These are phyloP conservation scores for Penicillium goetzii DNA, from an alignment of 495 filamentous ascomycete genomes.

Conservation along the genomic window DNA sequence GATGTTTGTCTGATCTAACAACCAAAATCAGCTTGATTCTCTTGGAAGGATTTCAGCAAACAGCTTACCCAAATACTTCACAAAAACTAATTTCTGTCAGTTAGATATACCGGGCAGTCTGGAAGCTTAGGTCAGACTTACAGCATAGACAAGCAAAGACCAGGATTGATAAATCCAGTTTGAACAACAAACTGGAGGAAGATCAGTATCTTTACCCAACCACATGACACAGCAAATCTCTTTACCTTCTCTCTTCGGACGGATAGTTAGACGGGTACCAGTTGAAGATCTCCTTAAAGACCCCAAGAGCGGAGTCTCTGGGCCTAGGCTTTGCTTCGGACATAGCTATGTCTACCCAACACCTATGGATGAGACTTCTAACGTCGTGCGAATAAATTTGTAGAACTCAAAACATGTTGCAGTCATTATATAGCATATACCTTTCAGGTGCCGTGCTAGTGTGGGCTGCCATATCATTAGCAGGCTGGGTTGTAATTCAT, in stretches of 20 bases:
- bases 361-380: neutral
- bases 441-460: neutral
- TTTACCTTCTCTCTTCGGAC: constrained; percentile 46
- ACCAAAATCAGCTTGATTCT: neutral
- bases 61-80: constrained; percentile 38
- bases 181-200: constrained; percentile 33
- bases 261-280: constrained; percentile 53
- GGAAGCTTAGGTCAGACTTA: constrained; percentile 21
- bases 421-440: neutral
- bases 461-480: neutral
- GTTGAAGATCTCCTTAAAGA: constrained; percentile 53
- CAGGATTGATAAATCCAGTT: constrained; percentile 39
- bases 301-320: constrained; percentile 26
- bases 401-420: neutral
- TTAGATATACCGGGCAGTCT: too few species aligned
- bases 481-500: constrained; percentile 19
- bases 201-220: neutral
- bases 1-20: constrained; percentile 51
- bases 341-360: constrained; percentile 19
- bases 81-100: constrained; percentile 33
- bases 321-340: constrained; percentile 27
- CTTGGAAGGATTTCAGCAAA: too few species aligned
- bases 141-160: constrained; percentile 44
- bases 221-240: neutral
- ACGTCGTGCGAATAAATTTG: neutral